Evolutionary conservation across 257 asterid species (phyloP), one percentile per base, ranked within the genome.

Genomic region (Lycium barbarum): DNA sequence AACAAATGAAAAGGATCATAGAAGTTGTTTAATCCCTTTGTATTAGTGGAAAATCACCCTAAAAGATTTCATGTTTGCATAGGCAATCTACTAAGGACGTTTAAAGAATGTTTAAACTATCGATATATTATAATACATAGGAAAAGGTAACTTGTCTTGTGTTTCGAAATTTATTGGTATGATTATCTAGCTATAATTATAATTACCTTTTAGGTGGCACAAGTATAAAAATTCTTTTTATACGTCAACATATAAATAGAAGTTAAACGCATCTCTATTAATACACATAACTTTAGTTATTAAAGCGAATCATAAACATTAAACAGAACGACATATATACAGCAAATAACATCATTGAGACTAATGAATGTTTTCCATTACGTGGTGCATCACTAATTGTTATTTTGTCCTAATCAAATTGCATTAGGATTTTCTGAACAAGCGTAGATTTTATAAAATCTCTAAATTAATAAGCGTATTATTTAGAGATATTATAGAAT

Each of bases 11-110:
- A 74, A 74, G 38, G 61, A 49, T 74, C 18, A 74, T 22, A 6
- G 20, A 0, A n/a, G n/a, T 20, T 74, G 22, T 3, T 17, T n/a
- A 70, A 3, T 40, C 45, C 9, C n/a, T 47, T 73, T 57, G 11
- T 22, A 43, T 51, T 78, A 83, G 87, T 85, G 85, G 87, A 83
- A 87, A 83, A 88, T 88, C 84, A 38, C 63, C 63, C 2, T 18
- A 62, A 12, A 62, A 76, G 72, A 71, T 81, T 84, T 51, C 79
- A 59, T 70, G 51, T 76, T 76, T 86, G 70, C 54, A 18, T 9
- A 18, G 9, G 4, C 7, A 10, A 63, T 63, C 70, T 22, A 9
- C 70, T 4, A 10, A 22, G 70, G 38, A 63, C 72, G 13, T 66
- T n/a, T 33, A 66, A 33, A 40, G 45, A 40, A 33, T 12, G 0